Evolutionary conservation across 177 flowering plant species (phyloP), one percentile per base, ranked within the genome.

Genomic region (Tripterygium wilfordii): DNA sequence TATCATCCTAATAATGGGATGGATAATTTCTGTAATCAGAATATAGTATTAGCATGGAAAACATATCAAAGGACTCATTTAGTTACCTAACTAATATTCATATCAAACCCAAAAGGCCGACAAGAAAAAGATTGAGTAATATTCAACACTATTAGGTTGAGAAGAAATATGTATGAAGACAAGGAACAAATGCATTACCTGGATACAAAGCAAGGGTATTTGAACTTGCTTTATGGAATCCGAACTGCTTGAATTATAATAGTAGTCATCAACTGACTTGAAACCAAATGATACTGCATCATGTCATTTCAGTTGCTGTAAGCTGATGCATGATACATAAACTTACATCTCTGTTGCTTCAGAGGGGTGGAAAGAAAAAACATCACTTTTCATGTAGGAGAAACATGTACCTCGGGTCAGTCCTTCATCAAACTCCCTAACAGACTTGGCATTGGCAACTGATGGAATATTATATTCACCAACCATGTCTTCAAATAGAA

Each of bases 231-330:
- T 77, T 53, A 91, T 75, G 29, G 76, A 66, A 48, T 78, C 72
- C 31, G 95, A 83, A 63, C 98, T 85, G 73, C 96, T 63, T 26
- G 98, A 82, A 18, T 80, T 71, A 26, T 74, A 67, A 57, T 91
- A 88, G 70, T 88, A 91, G 40, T 88, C 95, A 73, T 83, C 90
- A 36, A 70, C 96, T 19, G 98, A 81, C 68, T 82, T 77, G 77
- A 83, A 91, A 53, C 98, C 98, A 70, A 91, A 91, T 50, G 96
- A 82, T 40, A 85, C 98, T 88, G 83, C 68, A 62, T 45, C 30
- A 17, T 17, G 17, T 45, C 7, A 30, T 44, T 9, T 10, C 65
- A 49, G 23, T 5, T 10, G 18, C 19, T 41, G 41, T 52, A 57
- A 53, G 57, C 22, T 49, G 25, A 18, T 47, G 25, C n/a, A n/a